Evolutionary conservation across 768 basidiomycete species (phyloP), one percentile per base, ranked within the genome.

Genomic region (Rhodotorula kratochvilovae): DNA sequence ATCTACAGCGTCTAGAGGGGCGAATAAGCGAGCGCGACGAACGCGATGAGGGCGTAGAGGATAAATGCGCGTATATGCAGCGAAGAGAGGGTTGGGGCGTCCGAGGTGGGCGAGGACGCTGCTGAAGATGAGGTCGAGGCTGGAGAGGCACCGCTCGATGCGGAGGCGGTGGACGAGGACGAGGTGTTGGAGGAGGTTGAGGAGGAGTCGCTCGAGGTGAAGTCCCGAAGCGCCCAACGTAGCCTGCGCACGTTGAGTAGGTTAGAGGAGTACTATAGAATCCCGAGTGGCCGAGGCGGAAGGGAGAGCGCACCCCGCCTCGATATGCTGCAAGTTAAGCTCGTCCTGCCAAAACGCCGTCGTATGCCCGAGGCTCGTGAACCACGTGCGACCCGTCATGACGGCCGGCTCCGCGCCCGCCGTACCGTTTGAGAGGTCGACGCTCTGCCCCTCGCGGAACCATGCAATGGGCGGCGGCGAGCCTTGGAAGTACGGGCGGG

Each of bases 381-480:
- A 55, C 70, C 70, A 75, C 45, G 71, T 63, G 25, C 70, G 42
- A 7, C 73, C 73, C 13, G 64, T 63, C 70, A 75, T 71, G 36
- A 25, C 23, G 23, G 35, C 21, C 23, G 35, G 1, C 15, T 35
- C 5, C 39, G 27, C 39, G 62, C 6, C 42, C 5, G 25, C 55
- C 8, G 73, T 71, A 10, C 70, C 73, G 45, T 75, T 75, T 15
- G 57, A 50, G 43, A 75, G 42, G 54, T 75, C 73, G 48, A 71
- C 70, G 27, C 45, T 27, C 48, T 45, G 50, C 1, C 63, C 61
- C 17, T 75, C 73, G 3, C 73, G 46, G 31, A 35, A 59, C 73
- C 73, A 75, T 0, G 70, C 73, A 13, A 66, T 66, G 11, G 73
- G 73, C 15, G 65, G 67, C 3, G 70, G 70, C 8, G 64, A 36